Evolutionary conservation across 257 asterid genomes (phyloP).

Genomic region (Solanum gracilifrons): DNA sequence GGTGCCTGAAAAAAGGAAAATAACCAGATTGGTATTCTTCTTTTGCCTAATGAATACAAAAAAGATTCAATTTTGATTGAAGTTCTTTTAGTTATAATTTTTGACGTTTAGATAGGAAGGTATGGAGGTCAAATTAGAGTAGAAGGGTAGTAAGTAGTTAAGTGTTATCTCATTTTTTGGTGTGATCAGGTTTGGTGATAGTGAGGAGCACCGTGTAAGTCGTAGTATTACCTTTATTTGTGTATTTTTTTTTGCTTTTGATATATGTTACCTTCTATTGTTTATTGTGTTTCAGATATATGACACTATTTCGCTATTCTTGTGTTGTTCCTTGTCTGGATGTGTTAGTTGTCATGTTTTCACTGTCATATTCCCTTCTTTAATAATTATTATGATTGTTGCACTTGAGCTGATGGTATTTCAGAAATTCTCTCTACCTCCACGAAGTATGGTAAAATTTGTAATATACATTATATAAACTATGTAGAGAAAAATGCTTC

Average conservation of each 20-base stretch:
- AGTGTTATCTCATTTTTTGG: background rate
- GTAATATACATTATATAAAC: too few species aligned
- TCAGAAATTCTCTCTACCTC: too few species aligned
- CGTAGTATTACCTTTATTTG: background rate
- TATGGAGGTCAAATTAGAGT: background rate
- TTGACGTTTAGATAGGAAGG: background rate
- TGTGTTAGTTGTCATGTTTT: background rate
- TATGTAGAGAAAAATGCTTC: too few species aligned
- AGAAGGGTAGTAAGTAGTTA: background rate
- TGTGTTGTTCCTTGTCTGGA: background rate
- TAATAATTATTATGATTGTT: too few species aligned
- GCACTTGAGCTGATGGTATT: rapidly evolving
- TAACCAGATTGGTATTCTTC: background rate
- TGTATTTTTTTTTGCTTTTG: too few species aligned
- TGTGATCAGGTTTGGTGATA: background rate
- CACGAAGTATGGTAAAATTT: too few species aligned
- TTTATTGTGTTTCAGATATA: background rate
- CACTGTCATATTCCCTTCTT: background rate
- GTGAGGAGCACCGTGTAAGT: background rate
- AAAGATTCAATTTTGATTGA: background rate
- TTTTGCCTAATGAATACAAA: background rate
- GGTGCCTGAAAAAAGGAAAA: background rate
- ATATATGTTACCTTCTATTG: background rate
- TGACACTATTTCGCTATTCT: too few species aligned
- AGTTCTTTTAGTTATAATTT: background rate